Conservation (phyloP, 2,329 filamentous ascomycete species). For the Parasarocladium wereldwijsianum region DNA sequence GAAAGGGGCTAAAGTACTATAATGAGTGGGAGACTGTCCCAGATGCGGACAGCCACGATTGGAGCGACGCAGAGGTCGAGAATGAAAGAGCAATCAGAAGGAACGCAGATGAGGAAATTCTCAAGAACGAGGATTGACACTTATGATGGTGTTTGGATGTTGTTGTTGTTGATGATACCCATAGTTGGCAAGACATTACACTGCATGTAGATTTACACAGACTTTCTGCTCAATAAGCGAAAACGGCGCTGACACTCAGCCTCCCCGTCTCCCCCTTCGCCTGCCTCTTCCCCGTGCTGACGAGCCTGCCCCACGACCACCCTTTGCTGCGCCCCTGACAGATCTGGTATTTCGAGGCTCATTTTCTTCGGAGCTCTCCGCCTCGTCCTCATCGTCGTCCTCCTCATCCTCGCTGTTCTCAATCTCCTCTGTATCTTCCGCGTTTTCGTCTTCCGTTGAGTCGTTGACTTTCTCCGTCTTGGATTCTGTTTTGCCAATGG, state of each 20-base stretch:
- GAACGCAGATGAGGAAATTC: constrained; percentile 1
- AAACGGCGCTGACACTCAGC: not conserved
- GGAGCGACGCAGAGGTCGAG: not conserved
- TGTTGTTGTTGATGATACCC: too few relatives aligned
- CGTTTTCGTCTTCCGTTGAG: constrained; percentile 17
- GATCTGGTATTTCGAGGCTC: constrained; percentile 1
- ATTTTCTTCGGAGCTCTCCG: constrained; percentile 9
- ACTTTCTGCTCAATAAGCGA: too few relatives aligned
- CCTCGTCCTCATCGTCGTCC: constrained; percentile 16
- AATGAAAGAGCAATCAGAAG: not conserved
- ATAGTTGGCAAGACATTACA: too few relatives aligned
- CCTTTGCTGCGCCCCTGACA: constrained; percentile 4
- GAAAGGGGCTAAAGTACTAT: constrained; percentile 17
- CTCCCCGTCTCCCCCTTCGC: constrained; percentile 3
- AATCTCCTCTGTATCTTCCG: constrained; percentile 19
- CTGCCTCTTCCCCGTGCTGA: constrained; percentile 2
- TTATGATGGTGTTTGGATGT: too few relatives aligned
- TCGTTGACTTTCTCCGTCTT: constrained; percentile 13
- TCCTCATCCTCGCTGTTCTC: constrained; percentile 18
- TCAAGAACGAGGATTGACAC: not conserved
- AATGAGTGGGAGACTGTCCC: constrained; percentile 33
- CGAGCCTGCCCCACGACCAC: not conserved
- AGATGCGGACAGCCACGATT: too few relatives aligned
- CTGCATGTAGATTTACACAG: too few relatives aligned
- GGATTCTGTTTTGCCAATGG: constrained; percentile 13